Evolutionary conservation across 805 yeast genomes (phyloP).

Genomic region (Candida pseudofarinosa): DNA sequence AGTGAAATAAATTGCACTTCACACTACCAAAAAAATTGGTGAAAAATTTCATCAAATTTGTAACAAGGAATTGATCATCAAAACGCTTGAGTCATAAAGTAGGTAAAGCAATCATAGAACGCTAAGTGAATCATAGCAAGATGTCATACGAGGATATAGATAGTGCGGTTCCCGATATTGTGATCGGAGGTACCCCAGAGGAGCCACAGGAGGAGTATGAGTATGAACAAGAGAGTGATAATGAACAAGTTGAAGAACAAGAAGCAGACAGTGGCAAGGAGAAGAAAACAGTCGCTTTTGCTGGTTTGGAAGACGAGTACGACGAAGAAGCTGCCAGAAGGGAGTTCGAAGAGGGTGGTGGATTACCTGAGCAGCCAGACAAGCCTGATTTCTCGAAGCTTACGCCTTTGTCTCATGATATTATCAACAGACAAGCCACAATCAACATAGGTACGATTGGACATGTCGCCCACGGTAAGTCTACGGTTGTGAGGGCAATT

Average conservation of each 20-base stretch:
- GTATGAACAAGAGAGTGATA: slow-evolving; percentile 51
- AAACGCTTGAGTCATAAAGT: slow-evolving; percentile 2
- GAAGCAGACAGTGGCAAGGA: slow-evolving; percentile 34
- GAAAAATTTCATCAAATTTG: slow-evolving; percentile 7
- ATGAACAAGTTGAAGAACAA: slow-evolving; percentile 40
- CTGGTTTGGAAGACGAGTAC: slow-evolving; percentile 61
- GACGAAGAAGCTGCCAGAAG: slow-evolving; percentile 72
- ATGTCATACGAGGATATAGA: slow-evolving; percentile 79
- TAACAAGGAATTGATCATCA: background rate
- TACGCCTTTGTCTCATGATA: slow-evolving; percentile 90
- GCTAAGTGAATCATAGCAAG: slow-evolving; percentile 9
- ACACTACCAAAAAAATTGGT: slow-evolving; percentile 4
- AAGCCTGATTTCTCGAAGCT: slow-evolving; percentile 77
- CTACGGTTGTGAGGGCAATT: slow-evolving; percentile 91
- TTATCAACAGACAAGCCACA: slow-evolving; percentile 98
- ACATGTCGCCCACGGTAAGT: slow-evolving; percentile 94
- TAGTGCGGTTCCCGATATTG: slow-evolving; percentile 80
- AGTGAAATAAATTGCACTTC: background rate
- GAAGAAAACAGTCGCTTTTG: slow-evolving; percentile 81
- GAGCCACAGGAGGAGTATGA: slow-evolving; percentile 37
- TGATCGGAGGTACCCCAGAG: slow-evolving; percentile 55
- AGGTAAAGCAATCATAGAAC: background rate
- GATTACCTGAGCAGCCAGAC: slow-evolving; percentile 93
- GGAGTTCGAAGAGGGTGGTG: slow-evolving; percentile 98
- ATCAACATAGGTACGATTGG: slow-evolving; percentile 97